A percentile compares a stretch with the other conserved stretches of the same genome.
Evolutionary conservation across 306 rosid species (phyloP).

Genomic region (Glycine latifolia): DNA sequence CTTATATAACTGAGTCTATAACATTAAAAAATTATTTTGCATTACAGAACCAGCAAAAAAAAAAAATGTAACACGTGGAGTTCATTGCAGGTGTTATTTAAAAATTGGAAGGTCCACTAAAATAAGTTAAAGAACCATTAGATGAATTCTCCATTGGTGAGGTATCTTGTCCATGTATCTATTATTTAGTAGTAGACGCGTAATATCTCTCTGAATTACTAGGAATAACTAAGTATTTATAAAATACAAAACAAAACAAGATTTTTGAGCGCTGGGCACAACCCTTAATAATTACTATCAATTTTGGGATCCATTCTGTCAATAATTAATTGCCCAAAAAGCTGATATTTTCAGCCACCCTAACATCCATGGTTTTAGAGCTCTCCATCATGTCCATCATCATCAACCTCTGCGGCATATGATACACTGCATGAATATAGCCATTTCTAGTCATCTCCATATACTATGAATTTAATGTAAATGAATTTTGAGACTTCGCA

Average conservation of each 20-base stretch:
- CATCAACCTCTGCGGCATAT: slow-evolving; percentile 40
- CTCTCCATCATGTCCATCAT: slow-evolving; percentile 59
- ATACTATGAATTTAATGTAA: neutral
- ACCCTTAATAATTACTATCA: slow-evolving; percentile 29
- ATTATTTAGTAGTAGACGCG: neutral
- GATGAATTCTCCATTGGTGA: neutral
- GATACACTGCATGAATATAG: slow-evolving; percentile 57
- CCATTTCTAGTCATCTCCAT: slow-evolving; percentile 27
- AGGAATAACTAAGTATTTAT: neutral
- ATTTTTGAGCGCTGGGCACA: neutral
- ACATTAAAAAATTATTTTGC: neutral
- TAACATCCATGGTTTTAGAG: slow-evolving; percentile 52
- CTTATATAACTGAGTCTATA: neutral
- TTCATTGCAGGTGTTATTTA: neutral
- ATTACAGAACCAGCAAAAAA: neutral
- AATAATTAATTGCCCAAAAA: slow-evolving; percentile 10
- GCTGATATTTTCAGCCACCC: slow-evolving; percentile 34
- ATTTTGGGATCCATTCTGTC: slow-evolving; percentile 22
- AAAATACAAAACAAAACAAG: neutral
- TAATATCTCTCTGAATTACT: slow-evolving; percentile 7
- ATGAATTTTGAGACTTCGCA: neutral
- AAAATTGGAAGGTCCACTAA: neutral
- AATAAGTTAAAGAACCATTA: neutral
- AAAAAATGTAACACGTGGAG: neutral
- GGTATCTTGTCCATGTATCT: slow-evolving; percentile 1